Percentiles rank a stretch among this genome's conserved stretches.
These are phyloP conservation scores for Cercospora sp. DNA, from an alignment of 2,329 filamentous ascomycete species.

Conservation along the genomic window DNA sequence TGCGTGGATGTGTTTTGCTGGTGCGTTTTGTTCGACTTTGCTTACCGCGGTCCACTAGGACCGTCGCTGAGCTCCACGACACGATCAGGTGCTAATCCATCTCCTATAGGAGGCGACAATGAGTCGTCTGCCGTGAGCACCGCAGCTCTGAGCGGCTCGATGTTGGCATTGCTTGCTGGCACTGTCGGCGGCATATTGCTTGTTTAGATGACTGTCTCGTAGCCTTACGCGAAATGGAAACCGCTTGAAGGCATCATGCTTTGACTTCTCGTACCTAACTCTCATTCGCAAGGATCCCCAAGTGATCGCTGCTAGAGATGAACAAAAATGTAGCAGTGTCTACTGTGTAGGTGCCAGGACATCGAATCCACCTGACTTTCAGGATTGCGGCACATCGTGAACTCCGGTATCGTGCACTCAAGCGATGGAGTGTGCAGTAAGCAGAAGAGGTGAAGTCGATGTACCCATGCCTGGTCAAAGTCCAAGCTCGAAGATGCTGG, in stretches of 20 bases:
- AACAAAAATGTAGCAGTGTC: neutral
- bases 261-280: neutral
- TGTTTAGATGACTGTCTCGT: neutral
- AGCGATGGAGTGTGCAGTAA: neutral
- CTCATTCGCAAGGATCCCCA: neutral
- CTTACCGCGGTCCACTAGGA: neutral
- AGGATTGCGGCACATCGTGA: neutral
- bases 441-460: neutral
- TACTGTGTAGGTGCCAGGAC: neutral
- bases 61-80: neutral
- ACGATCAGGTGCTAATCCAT: neutral
- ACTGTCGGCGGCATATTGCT: slow-evolving; percentile 4
- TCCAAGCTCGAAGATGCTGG: neutral
- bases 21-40: neutral
- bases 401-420: accelerated
- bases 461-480: neutral
- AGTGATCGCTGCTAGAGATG: neutral
- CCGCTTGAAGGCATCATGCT: neutral
- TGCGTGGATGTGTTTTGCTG: neutral
- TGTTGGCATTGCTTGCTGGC: slow-evolving; percentile 1
- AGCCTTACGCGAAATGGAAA: neutral
- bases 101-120: neutral
- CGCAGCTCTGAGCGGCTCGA: slow-evolving; percentile 1
- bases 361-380: neutral
- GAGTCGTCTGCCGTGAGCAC: slow-evolving; percentile 1